Base-by-base conservation (phyloP, 495 filamentous ascomycete genomes). In the Podospora tetraspora region DNA sequence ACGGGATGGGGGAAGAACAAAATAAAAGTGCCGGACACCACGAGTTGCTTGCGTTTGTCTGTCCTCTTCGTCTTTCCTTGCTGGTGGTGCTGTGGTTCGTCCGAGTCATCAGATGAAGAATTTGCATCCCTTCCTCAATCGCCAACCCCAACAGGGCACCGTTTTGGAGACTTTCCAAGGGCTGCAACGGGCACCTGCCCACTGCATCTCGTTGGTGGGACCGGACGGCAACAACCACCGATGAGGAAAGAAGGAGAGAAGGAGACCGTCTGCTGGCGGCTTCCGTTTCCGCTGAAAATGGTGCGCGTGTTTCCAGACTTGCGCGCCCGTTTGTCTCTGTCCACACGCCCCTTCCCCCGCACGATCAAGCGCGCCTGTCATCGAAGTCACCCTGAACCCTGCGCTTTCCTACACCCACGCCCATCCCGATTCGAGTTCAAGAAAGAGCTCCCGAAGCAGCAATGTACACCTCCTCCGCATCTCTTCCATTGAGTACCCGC, bases 401-500 rank as follows among this genome's bases (percentile, higher is more conserved):
- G 57, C 63, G 43, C 24, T 19, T 32, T 23, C n/a, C 43, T 66
- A 63, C 29, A 29, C 1, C 5, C 68, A 61, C 67, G 62, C 62
- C 67, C 34, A 22, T 66, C 58, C 63, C 59, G 21, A 61, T 61
- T 60, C 32, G 64, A 61, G 16, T 22, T 61, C 34, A 32, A n/a
- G 21, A n/a, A 22, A 29, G 29, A 30, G 32, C 21, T 64, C 25
- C 56, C 56, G 24, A 66, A 59, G 56, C 29, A 24, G 5, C 29
- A 58, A 61, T 56, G 57, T 68, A 19, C 62, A 56, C 56, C 59
- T 60, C 52, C 64, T 59, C 30, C 27, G 19, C 32, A 34, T 16
- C 25, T 23, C 30, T 16, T n/a, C 43, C 61, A 23, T 68, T 59
- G 59, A 60, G 58, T 74, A 66, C 68, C 67, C 68, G 68, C 70